These are phyloP conservation scores for Dianthus caryophyllus DNA, from an alignment of 148 eudicot species.

Conservation along the genomic window DNA sequence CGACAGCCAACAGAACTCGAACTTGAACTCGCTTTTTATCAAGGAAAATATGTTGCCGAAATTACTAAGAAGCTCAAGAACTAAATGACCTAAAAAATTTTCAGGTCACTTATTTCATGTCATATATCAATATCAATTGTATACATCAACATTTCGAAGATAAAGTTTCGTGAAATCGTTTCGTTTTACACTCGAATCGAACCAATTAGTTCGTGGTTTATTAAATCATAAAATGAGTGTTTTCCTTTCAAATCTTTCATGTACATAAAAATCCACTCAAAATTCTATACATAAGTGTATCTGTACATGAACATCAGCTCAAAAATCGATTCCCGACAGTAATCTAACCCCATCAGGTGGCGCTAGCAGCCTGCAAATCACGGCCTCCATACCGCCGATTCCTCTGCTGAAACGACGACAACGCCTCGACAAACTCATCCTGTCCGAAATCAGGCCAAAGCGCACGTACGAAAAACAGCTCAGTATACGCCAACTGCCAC, in stretches of 20 bases:
- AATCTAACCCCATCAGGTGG: neutral
- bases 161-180: no score
- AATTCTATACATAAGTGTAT: no score
- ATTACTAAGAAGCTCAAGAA: slow-evolving; percentile 49
- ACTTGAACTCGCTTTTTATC: slow-evolving; percentile 58
- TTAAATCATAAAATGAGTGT: no score
- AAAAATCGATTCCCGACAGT: neutral
- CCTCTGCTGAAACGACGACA: slow-evolving; percentile 58
- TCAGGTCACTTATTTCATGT: neutral
- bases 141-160: no score
- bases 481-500: slow-evolving; percentile 79
- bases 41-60: slow-evolving; percentile 64
- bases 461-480: slow-evolving; percentile 46
- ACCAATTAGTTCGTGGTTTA: no score
- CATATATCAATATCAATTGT: no score
- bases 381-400: slow-evolving; percentile 60
- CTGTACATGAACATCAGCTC: no score
- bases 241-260: neutral
- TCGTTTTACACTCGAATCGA: no score
- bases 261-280: neutral
- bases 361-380: slow-evolving; percentile 16
- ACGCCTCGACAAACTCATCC: slow-evolving; percentile 49
- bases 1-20: slow-evolving; percentile 57
- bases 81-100: neutral
- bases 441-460: slow-evolving; percentile 82